A percentile compares a stretch with the other conserved stretches of the same genome.
Evolutionary conservation across 2,329 filamentous ascomycete species (phyloP).

Genomic region (Paecilomyces dactylethromorphus): DNA sequence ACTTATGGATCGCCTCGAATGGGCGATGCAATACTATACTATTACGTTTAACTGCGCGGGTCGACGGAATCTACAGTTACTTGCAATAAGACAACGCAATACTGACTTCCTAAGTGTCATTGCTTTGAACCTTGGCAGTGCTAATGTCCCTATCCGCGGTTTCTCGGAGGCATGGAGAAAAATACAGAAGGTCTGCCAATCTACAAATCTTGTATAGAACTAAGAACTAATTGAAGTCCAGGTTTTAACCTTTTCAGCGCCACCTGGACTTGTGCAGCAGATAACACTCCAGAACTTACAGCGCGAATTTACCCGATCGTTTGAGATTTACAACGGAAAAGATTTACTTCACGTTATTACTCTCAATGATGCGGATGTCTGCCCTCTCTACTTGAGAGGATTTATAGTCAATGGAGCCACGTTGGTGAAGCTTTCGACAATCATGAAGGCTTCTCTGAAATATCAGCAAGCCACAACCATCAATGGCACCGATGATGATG

Average conservation of each 20-base stretch:
- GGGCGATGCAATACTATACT: background rate
- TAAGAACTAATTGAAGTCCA: background rate
- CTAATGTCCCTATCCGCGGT: slow-evolving; percentile 3
- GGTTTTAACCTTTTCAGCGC: background rate
- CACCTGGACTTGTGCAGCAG: background rate
- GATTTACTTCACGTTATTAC: slow-evolving; percentile 8
- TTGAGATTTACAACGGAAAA: slow-evolving; percentile 7
- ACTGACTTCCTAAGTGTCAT: slow-evolving; percentile 7
- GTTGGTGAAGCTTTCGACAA: slow-evolving; percentile 1
- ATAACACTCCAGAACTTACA: slow-evolving; percentile 2
- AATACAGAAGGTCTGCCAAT: slow-evolving; percentile 4
- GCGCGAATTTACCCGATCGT: slow-evolving; percentile 5
- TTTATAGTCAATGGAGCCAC: background rate
- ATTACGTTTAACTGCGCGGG: slow-evolving; percentile 3
- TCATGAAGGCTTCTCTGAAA: background rate
- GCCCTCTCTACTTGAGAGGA: slow-evolving; percentile 1
- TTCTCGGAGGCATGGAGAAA: slow-evolving; percentile 1
- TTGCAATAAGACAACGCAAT: slow-evolving; percentile 6
- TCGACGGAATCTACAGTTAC: background rate
- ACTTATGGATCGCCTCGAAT: slow-evolving; percentile 4
- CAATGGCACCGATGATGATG: background rate
- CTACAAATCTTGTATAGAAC: background rate
- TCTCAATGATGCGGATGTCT: slow-evolving; percentile 5
- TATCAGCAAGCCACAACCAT: background rate
- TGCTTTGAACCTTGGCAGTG: slow-evolving; percentile 7